These are phyloP conservation scores for Hypoxylon fragiforme DNA, from an alignment of 495 filamentous ascomycete species.

Conservation along the genomic window DNA sequence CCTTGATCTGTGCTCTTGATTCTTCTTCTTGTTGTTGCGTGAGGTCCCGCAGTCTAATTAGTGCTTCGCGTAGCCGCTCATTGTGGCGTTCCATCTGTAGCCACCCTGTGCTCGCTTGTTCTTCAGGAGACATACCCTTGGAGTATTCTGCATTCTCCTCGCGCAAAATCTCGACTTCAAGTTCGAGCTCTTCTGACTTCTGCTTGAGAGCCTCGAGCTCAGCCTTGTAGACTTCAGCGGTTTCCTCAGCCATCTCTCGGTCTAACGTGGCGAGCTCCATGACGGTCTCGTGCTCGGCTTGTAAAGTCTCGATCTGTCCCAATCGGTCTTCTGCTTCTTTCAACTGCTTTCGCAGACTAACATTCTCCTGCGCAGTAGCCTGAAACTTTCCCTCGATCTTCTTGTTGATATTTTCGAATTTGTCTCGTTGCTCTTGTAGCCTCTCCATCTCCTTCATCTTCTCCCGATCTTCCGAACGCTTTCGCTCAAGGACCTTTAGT, in stretches of 20 bases:
- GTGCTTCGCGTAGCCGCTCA: constrained; percentile 82
- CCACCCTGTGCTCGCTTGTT: constrained; percentile 83
- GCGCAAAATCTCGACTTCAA: constrained; percentile 83
- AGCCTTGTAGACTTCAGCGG: constrained; percentile 73
- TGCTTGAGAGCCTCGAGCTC: constrained; percentile 78
- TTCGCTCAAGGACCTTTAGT: constrained; percentile 77
- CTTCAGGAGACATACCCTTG: constrained; percentile 84
- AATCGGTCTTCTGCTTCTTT: constrained; percentile 72
- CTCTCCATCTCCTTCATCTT: constrained; percentile 78
- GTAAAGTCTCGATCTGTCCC: constrained; percentile 69
- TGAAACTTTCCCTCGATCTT: constrained; percentile 90
- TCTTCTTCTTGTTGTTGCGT: constrained; percentile 85
- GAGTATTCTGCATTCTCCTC: constrained; percentile 85
- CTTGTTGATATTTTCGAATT: constrained; percentile 85
- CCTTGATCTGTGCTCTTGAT: constrained; percentile 72
- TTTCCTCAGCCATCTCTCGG: constrained; percentile 95
- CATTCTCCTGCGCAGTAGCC: constrained; percentile 79
- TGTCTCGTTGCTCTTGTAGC: constrained; percentile 77
- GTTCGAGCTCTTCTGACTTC: constrained; percentile 78
- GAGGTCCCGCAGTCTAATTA: constrained; percentile 82
- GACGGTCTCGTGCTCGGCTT: constrained; percentile 79
- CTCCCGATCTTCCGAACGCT: constrained; percentile 83
- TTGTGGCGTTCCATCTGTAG: constrained; percentile 89
- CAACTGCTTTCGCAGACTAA: constrained; percentile 71
- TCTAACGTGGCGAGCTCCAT: constrained; percentile 90